Conservation (phyloP, 805 yeast species). For the Starmerella riodocensis region DNA sequence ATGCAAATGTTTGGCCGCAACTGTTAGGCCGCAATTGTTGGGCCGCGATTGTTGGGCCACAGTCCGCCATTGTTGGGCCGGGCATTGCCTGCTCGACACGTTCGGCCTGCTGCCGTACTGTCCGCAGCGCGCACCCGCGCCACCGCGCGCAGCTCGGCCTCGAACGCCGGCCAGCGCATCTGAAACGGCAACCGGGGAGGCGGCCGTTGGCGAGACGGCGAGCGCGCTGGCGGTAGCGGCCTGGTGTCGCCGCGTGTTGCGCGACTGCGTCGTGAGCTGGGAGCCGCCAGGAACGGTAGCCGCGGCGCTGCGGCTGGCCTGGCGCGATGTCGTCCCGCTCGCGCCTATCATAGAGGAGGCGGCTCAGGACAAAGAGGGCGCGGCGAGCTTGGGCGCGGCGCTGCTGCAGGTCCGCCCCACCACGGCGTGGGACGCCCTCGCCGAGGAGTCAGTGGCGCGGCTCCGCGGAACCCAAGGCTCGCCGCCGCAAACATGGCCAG, state of each 20-base stretch:
- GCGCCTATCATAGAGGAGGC: not conserved
- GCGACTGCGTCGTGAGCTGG: not conserved
- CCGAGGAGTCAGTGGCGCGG: not conserved
- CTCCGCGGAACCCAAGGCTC: not conserved
- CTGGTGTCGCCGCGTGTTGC: not conserved
- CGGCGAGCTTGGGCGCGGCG: not conserved
- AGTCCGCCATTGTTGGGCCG: too few species aligned
- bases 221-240: too few species aligned
- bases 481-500: not conserved
- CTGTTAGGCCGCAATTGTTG: too few species aligned
- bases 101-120: too few species aligned
- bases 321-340: not conserved
- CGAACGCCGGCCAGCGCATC: too few species aligned
- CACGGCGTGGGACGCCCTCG: not conserved
- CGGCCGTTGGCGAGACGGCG: too few species aligned
- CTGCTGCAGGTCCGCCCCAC: not conserved
- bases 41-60: too few species aligned
- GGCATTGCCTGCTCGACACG: too few species aligned
- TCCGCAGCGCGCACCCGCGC: too few species aligned
- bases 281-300: not conserved
- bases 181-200: too few species aligned
- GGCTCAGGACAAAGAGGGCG: not conserved
- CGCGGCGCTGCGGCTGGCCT: not conserved
- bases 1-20: too few species aligned
- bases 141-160: too few species aligned